phyloP scores from a whole-genome alignment of 2,329 filamentous ascomycete species.

The Monosporascus sp. region DNA sequence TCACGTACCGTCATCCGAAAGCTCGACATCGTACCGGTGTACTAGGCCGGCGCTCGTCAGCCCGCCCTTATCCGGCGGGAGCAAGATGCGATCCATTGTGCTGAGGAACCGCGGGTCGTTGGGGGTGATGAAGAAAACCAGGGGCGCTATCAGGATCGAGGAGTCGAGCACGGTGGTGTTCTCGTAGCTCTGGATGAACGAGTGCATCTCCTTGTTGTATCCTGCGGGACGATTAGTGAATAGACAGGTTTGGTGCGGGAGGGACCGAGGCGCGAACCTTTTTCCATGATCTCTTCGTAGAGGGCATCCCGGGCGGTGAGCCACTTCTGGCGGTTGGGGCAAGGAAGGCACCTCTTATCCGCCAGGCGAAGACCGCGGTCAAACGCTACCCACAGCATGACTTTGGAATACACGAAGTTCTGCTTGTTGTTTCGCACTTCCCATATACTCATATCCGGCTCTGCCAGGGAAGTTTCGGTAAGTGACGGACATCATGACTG shows the following conservation, averaged over 20 bases:
- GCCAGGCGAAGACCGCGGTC: slow-evolving; percentile 68
- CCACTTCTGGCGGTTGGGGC: slow-evolving; percentile 64
- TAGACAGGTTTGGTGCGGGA: not conserved
- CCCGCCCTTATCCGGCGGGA: slow-evolving; percentile 68
- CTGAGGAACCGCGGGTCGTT: slow-evolving; percentile 71
- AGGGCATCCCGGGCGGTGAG: slow-evolving; percentile 59
- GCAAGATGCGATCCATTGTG: slow-evolving; percentile 67
- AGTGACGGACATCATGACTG: not conserved
- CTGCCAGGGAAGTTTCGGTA: slow-evolving; percentile 22
- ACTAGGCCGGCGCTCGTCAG: slow-evolving; percentile 70
- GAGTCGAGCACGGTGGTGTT: slow-evolving; percentile 65
- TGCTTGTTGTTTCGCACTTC: slow-evolving; percentile 72
- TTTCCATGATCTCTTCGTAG: slow-evolving; percentile 74
- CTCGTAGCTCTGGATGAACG: slow-evolving; percentile 74
- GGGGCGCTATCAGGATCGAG: slow-evolving; percentile 67
- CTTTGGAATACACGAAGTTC: slow-evolving; percentile 75
- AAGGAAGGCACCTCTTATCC: slow-evolving; percentile 71
- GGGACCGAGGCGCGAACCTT: slow-evolving; percentile 33
- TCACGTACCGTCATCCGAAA: slow-evolving; percentile 60
- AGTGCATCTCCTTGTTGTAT: slow-evolving; percentile 64
- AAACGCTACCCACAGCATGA: slow-evolving; percentile 79
- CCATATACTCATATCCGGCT: slow-evolving; percentile 79
- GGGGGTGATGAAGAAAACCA: slow-evolving; percentile 74
- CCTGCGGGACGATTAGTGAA: slow-evolving; percentile 31
- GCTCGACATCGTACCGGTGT: slow-evolving; percentile 66